Evolutionary conservation across 2,329 filamentous ascomycete species (phyloP), one percentile per base, ranked within the genome.

Genomic region (Lachnellula cervina): DNA sequence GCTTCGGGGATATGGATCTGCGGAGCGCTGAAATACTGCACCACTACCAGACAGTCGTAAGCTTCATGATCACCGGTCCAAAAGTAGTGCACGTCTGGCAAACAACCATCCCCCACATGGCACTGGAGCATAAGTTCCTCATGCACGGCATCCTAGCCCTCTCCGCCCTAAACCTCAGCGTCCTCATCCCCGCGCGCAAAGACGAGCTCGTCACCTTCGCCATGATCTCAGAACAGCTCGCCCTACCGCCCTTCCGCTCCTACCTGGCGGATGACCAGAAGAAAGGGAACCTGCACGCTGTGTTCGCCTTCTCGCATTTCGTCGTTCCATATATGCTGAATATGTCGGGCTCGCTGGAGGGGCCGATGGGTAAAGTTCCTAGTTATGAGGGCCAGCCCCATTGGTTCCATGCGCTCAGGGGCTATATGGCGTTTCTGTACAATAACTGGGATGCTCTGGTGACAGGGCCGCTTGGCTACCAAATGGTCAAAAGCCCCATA

Each of bases 81-180:
- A 21, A 43, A 42, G 25, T 46, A 6, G 21, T 16, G n/a, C 44
- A 52, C 6, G 23, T 60, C 16, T 60, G 58, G 59, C 56, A 54
- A 19, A 43, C 52, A 0, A 7, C 13, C 21, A 61, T 61, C 7
- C 58, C 58, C 11, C 51, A 52, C 17, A 58, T 62, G 52, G 59
- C 56, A 9, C 46, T 60, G 11, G 43, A 51, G 7, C 47, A 63
- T 14, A 47, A 49, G 7, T 63, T 62, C 43, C 49, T 63, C 5
- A 51, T 63, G 48, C 52, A 58, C 19, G 59, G 59, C 3, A 21
- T 69, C 9, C 62, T 72, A 16, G 71, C 68, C 13, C 59, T 69
- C 35, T 60, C 61, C 3, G 61, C 61, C 1, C 35, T 62, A n/a
- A 58, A 63, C 37, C 50, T 63, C 11, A 66, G 68, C 45, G 65